Evolutionary conservation across 805 yeast species (phyloP).

Genomic region (Pichia phayaonensis): DNA sequence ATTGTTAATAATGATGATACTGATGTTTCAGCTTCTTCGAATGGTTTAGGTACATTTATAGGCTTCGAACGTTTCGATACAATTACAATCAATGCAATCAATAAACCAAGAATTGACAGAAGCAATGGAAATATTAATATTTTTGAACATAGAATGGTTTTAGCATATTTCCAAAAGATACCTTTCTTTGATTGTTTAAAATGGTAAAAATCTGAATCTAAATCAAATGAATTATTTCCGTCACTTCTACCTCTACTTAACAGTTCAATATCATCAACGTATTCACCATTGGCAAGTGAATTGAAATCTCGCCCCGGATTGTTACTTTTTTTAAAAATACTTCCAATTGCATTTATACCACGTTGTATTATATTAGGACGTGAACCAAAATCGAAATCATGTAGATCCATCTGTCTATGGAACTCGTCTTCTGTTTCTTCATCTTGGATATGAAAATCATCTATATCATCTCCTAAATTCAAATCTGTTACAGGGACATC

Average conservation of each 20-base stretch:
- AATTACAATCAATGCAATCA: constrained; percentile 4
- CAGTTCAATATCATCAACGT: constrained; percentile 9
- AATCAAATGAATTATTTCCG: constrained; percentile 1
- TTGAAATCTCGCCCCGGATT: background rate
- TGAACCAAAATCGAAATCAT: constrained; percentile 5
- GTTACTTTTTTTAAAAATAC: background rate
- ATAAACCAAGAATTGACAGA: background rate
- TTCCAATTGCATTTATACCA: background rate
- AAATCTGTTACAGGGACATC: constrained; percentile 52
- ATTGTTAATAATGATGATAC: constrained; percentile 36
- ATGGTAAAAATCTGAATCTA: background rate
- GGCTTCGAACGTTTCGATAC: background rate
- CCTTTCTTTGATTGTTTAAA: background rate
- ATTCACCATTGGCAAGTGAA: constrained; percentile 1
- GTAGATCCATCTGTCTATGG: constrained; percentile 7
- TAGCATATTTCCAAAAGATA: background rate
- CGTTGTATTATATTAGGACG: background rate
- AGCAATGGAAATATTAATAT: background rate
- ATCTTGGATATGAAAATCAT: constrained; percentile 20
- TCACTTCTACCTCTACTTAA: constrained; percentile 6
- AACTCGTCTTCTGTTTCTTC: constrained; percentile 13
- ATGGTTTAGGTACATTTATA: background rate
- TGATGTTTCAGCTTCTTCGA: background rate
- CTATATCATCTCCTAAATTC: constrained; percentile 42
- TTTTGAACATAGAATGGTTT: background rate